phyloP scores from a whole-genome alignment of 805 yeast genomes.

The Wickerhamiella spandovensis region DNA sequence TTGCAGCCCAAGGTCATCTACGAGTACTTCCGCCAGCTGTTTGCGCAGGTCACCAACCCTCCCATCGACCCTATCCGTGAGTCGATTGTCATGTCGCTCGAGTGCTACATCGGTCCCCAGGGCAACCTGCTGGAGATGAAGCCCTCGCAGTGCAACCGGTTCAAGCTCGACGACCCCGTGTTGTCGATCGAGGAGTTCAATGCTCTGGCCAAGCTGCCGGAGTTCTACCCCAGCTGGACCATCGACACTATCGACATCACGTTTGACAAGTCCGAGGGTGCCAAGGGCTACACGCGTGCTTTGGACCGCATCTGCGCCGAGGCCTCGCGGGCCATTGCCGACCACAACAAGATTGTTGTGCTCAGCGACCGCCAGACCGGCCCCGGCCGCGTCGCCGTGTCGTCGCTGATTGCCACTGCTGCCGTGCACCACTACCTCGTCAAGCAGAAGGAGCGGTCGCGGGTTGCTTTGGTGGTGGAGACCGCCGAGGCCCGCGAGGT shows the following conservation, averaged over 20 bases:
- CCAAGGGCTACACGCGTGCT: constrained; percentile 71
- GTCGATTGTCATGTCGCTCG: constrained; percentile 90
- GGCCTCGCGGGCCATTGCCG: constrained; percentile 74
- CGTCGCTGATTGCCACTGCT: constrained; percentile 87
- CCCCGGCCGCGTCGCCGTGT: constrained; percentile 58
- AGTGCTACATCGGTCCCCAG: constrained; percentile 97
- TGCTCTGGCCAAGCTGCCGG: constrained; percentile 60
- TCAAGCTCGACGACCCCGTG: constrained; percentile 72
- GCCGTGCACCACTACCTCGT: constrained; percentile 95
- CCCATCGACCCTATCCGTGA: constrained; percentile 98
- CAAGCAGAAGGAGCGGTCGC: constrained; percentile 89
- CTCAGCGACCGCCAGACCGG: constrained; percentile 58
- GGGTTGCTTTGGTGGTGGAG: constrained; percentile 82
- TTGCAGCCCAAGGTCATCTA: constrained; percentile 83
- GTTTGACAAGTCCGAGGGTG: constrained; percentile 69
- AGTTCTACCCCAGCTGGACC: constrained; percentile 78
- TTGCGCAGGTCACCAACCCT: constrained; percentile 97
- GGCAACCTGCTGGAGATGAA: constrained; percentile 90
- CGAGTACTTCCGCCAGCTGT: constrained; percentile 90
- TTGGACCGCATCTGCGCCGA: constrained; percentile 77
- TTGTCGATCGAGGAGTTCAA: constrained; percentile 57
- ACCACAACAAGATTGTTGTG: constrained; percentile 58
- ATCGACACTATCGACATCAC: constrained; percentile 77
- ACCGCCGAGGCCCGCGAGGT: constrained; percentile 97
- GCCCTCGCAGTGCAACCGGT: constrained; percentile 80